Conservation (phyloP, 768 basidiomycete genomes). For the Pleurotus djamor region DNA sequence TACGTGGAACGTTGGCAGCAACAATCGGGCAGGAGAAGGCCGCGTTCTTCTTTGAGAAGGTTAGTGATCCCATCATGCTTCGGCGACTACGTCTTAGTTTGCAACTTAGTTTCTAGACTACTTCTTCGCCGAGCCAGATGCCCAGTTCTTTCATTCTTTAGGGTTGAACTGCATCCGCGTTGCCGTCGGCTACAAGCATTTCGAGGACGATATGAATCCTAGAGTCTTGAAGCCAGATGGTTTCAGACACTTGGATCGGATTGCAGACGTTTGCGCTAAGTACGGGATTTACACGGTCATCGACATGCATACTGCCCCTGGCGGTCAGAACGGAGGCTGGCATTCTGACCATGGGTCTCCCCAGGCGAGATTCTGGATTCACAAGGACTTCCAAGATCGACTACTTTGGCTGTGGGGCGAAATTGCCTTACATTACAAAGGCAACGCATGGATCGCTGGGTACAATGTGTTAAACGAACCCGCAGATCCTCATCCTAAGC, state of each 20-base stretch:
- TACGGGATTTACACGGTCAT: slow-evolving; percentile 81
- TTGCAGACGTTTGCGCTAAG: slow-evolving; percentile 70
- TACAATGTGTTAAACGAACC: slow-evolving; percentile 88
- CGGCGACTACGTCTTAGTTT: not conserved
- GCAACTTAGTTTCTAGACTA: slow-evolving; percentile 68
- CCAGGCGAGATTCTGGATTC: slow-evolving; percentile 75
- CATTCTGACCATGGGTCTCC: slow-evolving; percentile 73
- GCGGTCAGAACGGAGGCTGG: slow-evolving; percentile 80
- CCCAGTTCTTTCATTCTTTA: slow-evolving; percentile 74
- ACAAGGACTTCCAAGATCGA: slow-evolving; percentile 85
- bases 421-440: slow-evolving; percentile 72
- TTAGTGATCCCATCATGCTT: slow-evolving; percentile 17
- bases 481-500: slow-evolving; percentile 54
- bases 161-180: slow-evolving; percentile 80
- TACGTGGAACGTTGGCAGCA: too few species aligned
- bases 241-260: slow-evolving; percentile 83
- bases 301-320: slow-evolving; percentile 77
- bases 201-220: slow-evolving; percentile 81
- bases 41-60: slow-evolving; percentile 73
- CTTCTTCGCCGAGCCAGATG: slow-evolving; percentile 78
- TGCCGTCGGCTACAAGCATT: slow-evolving; percentile 73
- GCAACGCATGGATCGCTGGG: slow-evolving; percentile 81
- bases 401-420: slow-evolving; percentile 75
- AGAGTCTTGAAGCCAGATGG: slow-evolving; percentile 71
- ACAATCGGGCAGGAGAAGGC: too few species aligned